Conservation (phyloP, 192 early-diverging fungal genomes). For the Jimgerdemannia flammicorona region DNA sequence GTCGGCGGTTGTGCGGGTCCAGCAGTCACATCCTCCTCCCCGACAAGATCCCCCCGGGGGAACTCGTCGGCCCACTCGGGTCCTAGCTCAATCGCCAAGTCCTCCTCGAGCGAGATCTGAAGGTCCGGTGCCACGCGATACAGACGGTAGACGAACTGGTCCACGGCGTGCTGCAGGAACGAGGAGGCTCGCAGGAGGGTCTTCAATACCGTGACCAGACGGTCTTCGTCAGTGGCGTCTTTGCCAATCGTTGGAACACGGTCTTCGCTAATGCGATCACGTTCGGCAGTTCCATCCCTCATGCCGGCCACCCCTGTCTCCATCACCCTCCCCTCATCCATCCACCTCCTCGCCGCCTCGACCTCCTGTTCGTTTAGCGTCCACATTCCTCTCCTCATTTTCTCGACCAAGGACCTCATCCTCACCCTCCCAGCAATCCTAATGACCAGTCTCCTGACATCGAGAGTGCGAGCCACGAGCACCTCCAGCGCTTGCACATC, state of each 20-base stretch:
- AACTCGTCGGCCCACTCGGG: background rate
- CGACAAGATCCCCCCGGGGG: background rate
- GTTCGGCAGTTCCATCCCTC: background rate
- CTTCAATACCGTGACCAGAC: background rate
- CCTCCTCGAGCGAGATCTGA: conserved; percentile 42
- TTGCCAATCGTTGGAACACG: background rate
- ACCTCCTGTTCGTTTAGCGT: background rate
- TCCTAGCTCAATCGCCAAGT: conserved; percentile 17
- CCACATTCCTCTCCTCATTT: conserved; percentile 20
- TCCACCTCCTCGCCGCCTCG: background rate
- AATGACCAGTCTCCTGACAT: conserved; percentile 11
- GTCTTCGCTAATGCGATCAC: background rate
- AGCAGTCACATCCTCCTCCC: no score
- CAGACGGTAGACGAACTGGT: conserved; percentile 47
- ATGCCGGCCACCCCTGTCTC: background rate
- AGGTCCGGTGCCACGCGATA: conserved; percentile 40
- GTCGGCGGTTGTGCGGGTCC: no score
- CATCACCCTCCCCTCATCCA: background rate
- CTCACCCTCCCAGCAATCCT: background rate
- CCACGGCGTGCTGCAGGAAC: conserved; percentile 46
- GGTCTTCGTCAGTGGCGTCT: no score
- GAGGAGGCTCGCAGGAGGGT: conserved; percentile 21
- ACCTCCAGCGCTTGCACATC: conserved; percentile 5
- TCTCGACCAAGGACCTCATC: conserved; percentile 8
- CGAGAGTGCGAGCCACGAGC: conserved; percentile 7